A percentile compares a stretch with the other conserved stretches of the same genome.
Conservation (phyloP, 495 filamentous ascomycete genomes). For the Beverwykella pulmonaria region DNA sequence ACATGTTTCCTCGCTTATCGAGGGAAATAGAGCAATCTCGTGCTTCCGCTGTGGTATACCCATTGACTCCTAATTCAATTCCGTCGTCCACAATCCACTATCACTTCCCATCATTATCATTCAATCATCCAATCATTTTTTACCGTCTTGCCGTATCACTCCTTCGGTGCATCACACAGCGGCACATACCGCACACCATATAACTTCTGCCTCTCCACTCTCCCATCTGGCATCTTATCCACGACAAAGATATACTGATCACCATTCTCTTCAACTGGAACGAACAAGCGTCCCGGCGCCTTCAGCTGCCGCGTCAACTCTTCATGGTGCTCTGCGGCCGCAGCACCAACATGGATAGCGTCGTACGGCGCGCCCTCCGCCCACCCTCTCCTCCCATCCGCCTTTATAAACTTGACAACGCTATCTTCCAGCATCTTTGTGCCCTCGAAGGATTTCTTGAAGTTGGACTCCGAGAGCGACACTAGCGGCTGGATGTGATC, state of each 20-base stretch:
- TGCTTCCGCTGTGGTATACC: too few species aligned
- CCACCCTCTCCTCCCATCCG: constrained; percentile 79
- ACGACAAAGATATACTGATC: constrained; percentile 85
- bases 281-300: constrained; percentile 63
- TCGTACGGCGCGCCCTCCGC: constrained; percentile 64
- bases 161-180: constrained; percentile 76
- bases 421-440: constrained; percentile 60
- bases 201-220: constrained; percentile 70
- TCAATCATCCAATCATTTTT: not conserved
- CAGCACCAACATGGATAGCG: constrained; percentile 95
- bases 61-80: too few species aligned
- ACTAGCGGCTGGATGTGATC: constrained; percentile 84
- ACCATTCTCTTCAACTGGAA: constrained; percentile 69
- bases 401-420: constrained; percentile 71
- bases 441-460: constrained; percentile 72
- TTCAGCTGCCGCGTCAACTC: constrained; percentile 77
- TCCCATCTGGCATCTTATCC: constrained; percentile 81
- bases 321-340: constrained; percentile 72
- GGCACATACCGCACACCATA: constrained; percentile 93
- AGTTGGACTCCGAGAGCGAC: constrained; percentile 72
- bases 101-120: not conserved
- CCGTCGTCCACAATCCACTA: too few species aligned
- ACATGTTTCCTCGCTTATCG: too few species aligned
- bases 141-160: constrained; percentile 1
- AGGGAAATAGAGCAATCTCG: too few species aligned